These are phyloP conservation scores for Leptographium radiaticola DNA, from an alignment of 2,329 filamentous ascomycete species.

Conservation along the genomic window DNA sequence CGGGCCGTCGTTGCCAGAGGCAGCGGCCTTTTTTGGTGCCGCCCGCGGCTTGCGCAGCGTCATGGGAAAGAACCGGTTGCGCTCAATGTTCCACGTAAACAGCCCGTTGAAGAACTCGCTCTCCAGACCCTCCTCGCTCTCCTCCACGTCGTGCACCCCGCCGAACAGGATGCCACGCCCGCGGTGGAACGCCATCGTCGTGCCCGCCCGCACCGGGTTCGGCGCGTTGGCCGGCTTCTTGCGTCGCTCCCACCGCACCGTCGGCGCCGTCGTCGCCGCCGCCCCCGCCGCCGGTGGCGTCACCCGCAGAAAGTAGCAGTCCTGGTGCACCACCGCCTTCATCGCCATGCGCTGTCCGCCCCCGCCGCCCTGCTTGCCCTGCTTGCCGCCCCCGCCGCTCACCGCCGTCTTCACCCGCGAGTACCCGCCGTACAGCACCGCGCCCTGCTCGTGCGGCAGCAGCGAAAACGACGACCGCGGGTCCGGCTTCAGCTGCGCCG, in stretches of 20 bases:
- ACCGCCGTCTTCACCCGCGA: conserved; percentile 71
- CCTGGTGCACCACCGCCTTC: conserved; percentile 82
- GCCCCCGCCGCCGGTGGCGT: conserved; percentile 57
- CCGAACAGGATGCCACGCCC: conserved; percentile 88
- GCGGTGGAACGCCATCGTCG: conserved; percentile 90
- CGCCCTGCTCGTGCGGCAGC: conserved; percentile 78
- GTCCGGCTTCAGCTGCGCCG: conserved; percentile 77
- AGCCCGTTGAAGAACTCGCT: conserved; percentile 93
- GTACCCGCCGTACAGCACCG: conserved; percentile 86
- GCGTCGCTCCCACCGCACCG: conserved; percentile 78
- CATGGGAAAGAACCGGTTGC: conserved; percentile 88
- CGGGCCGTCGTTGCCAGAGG: conserved; percentile 21
- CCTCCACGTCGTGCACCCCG: conserved; percentile 84
- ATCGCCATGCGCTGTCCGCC: conserved; percentile 58
- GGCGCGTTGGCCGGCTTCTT: conserved; percentile 88
- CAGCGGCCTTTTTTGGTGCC: conserved; percentile 45
- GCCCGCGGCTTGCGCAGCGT: conserved; percentile 60
- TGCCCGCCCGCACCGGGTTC: conserved; percentile 68
- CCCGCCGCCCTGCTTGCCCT: conserved; percentile 19
- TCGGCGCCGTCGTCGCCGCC: conserved; percentile 50
- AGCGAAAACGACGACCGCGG: conserved; percentile 84
- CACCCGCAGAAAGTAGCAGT: conserved; percentile 86
- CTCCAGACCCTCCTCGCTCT: conserved; percentile 88
- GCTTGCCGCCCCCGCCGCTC: conserved; percentile 29
- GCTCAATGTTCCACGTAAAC: conserved; percentile 88